These are phyloP conservation scores for Nitzschia putrida DNA, from an alignment of 108 stramenopile species.

Conservation along the genomic window DNA sequence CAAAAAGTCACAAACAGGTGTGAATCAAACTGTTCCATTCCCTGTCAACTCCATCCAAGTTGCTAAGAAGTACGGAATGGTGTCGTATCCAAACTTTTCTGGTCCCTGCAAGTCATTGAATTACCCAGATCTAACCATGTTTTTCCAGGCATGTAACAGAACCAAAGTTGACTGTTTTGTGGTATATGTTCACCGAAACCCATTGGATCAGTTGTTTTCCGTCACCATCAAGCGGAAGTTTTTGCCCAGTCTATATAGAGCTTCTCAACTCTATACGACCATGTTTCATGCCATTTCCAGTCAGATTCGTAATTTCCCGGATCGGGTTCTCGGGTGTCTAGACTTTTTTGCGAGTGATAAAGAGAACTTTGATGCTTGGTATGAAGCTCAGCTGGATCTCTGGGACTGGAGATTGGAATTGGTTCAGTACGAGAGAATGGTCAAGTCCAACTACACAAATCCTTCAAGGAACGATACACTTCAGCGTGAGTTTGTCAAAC, in stretches of 20 bases:
- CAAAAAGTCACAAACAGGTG: too few species aligned
- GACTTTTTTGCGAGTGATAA: neutral
- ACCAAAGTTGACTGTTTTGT: slow-evolving; percentile 23
- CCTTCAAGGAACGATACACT: too few species aligned
- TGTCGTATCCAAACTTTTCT: slow-evolving; percentile 27
- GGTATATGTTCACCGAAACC: slow-evolving; percentile 20
- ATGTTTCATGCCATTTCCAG: neutral
- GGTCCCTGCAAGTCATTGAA: slow-evolving; percentile 12
- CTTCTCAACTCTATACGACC: slow-evolving; percentile 1
- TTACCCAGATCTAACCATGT: slow-evolving; percentile 28
- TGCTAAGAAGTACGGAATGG: neutral
- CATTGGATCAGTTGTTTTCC: slow-evolving; percentile 7
- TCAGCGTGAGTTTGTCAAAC: too few species aligned
- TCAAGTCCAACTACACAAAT: too few species aligned
- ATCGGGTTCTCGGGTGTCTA: neutral
- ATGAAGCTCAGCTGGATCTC: slow-evolving; percentile 23
- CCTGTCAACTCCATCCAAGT: neutral
- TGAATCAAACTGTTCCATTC: neutral
- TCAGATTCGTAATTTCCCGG: neutral
- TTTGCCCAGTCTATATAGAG: neutral
- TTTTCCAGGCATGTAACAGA: slow-evolving; percentile 20
- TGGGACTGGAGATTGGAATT: neutral
- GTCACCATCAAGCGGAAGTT: neutral
- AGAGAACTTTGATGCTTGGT: neutral
- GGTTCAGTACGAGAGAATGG: too few species aligned